phyloP scores from a whole-genome alignment of 73 alveolate genomes.

The Tetrahymena thermophila region DNA sequence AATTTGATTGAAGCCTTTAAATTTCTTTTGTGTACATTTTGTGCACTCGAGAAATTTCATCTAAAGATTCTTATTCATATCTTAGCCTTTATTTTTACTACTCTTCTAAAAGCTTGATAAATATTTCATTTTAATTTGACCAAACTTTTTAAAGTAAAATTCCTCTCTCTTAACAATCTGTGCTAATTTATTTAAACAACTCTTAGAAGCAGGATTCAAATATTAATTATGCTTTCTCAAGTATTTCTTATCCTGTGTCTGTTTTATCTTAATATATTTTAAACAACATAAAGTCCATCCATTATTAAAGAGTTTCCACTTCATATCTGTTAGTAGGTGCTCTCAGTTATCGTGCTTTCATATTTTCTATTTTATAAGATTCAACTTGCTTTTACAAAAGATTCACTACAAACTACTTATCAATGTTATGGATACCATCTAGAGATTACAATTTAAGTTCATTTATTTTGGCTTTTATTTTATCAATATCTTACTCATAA shows the following conservation, averaged over 20 bases:
- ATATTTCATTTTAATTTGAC: neutral
- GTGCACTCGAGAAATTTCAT: neutral
- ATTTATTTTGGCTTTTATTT: neutral
- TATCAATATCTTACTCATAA: neutral
- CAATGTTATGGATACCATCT: neutral
- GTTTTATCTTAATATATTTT: neutral
- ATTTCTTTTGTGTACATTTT: neutral
- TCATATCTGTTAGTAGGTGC: neutral
- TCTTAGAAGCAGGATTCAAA: neutral
- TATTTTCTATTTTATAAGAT: neutral
- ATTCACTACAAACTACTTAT: neutral
- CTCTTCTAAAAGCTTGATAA: neutral
- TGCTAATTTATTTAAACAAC: neutral
- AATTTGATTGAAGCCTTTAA: neutral
- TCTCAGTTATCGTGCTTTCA: neutral
- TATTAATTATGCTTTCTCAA: neutral
- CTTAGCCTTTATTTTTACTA: neutral
- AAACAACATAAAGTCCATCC: neutral
- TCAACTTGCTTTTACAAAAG: neutral
- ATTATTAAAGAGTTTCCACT: neutral
- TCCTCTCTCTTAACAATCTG: neutral
- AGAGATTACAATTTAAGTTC: neutral
- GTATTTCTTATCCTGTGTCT: neutral
- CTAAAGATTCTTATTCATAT: neutral
- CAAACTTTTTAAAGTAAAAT: neutral